phyloP scores from a whole-genome alignment of 2,329 filamentous ascomycete genomes.

The Penicillium sp. region DNA sequence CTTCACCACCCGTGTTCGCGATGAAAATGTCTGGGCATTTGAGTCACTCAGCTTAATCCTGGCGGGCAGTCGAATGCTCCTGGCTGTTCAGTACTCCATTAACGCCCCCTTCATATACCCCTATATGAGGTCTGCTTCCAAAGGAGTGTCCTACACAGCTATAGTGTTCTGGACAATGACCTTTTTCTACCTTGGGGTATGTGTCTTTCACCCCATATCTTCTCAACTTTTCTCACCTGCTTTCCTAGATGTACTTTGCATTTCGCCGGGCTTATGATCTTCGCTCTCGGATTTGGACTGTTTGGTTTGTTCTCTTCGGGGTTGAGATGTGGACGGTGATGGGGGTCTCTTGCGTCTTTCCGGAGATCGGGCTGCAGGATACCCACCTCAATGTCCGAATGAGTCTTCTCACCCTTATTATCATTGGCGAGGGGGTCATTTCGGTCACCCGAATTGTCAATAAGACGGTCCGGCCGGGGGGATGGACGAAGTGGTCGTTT shows the following conservation, averaged over 20 bases:
- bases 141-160: constrained; percentile 30
- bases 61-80: constrained; percentile 52
- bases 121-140: constrained; percentile 27
- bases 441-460: constrained; percentile 57
- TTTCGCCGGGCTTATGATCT: constrained; percentile 26
- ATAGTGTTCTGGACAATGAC: constrained; percentile 30
- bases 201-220: no score
- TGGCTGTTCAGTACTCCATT: constrained; percentile 55
- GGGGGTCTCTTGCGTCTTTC: constrained; percentile 53
- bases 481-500: constrained; percentile 43
- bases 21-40: constrained; percentile 46
- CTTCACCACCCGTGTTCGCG: constrained; percentile 42
- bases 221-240: not conserved
- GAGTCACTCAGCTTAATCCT: constrained; percentile 45
- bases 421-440: constrained; percentile 65
- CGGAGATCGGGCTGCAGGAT: constrained; percentile 58
- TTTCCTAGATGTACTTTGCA: constrained; percentile 34
- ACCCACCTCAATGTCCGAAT: constrained; percentile 64
- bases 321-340: constrained; percentile 55
- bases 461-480: constrained; percentile 44
- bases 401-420: constrained; percentile 62
- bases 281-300: constrained; percentile 41
- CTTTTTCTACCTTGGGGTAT: constrained; percentile 30
- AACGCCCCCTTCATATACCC: constrained; percentile 29
- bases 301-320: constrained; percentile 57